A percentile compares a stretch with the other conserved stretches of the same genome.
These are phyloP conservation scores for Colletotrichum aenigma DNA, from an alignment of 2,329 filamentous ascomycete genomes.

Conservation along the genomic window DNA sequence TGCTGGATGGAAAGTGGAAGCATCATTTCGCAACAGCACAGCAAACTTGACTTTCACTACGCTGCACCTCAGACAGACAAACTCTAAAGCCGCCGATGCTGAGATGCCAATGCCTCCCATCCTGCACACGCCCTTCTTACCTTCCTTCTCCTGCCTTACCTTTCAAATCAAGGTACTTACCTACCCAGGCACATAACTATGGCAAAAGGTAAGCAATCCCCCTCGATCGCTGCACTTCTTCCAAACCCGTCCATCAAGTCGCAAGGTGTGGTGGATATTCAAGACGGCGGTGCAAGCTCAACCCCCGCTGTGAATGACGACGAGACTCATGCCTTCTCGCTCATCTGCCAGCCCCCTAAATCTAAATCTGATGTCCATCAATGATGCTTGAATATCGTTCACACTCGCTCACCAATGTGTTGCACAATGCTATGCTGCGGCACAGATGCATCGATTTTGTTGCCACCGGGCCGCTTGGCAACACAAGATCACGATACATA, in stretches of 20 bases:
- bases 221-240: neutral
- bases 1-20: neutral
- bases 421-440: neutral
- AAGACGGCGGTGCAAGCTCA: neutral
- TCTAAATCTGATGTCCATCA: neutral
- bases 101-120: neutral
- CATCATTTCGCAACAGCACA: neutral
- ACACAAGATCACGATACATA: neutral
- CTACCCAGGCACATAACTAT: neutral
- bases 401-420: neutral
- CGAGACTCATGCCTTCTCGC: neutral
- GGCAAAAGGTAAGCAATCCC: neutral
- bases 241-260: neutral
- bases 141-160: neutral
- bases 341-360: neutral
- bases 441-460: neutral
- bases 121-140: neutral
- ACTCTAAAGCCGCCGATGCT: conserved; percentile 15
- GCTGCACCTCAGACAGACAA: neutral
- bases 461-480: neutral
- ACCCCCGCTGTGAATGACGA: neutral
- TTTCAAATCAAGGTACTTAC: neutral
- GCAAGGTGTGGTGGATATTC: neutral
- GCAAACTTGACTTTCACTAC: neutral
- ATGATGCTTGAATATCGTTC: neutral